Conservation (phyloP, 805 yeast species). For the Sugiyamaella smithiae region DNA sequence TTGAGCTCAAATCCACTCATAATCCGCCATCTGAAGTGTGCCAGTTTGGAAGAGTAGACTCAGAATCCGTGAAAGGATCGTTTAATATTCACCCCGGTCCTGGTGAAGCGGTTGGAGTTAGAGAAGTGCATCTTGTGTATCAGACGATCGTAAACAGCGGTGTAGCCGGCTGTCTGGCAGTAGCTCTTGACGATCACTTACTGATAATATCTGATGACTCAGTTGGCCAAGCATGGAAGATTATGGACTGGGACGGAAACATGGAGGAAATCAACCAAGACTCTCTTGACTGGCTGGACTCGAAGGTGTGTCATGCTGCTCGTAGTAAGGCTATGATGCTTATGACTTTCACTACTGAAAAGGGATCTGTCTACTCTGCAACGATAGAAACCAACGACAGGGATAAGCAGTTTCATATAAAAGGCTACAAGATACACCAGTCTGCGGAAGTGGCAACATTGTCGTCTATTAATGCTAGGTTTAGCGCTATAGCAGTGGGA, state of each 20-base stretch:
- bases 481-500: constrained; percentile 42
- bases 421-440: constrained; percentile 6
- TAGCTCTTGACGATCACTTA: constrained; percentile 27
- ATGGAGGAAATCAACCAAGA: constrained; percentile 16
- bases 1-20: constrained; percentile 21
- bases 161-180: not conserved
- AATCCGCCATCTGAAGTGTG: constrained; percentile 18
- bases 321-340: constrained; percentile 34
- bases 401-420: not conserved
- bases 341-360: constrained; percentile 28
- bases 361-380: constrained; percentile 29
- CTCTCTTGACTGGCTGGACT: constrained; percentile 28
- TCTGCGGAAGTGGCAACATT: constrained; percentile 19
- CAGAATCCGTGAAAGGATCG: constrained; percentile 11
- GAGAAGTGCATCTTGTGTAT: constrained; percentile 24
- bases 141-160: not conserved
- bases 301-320: constrained; percentile 21
- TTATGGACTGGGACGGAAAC: not conserved
- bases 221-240: constrained; percentile 1
- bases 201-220: constrained; percentile 19
- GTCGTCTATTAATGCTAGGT: constrained; percentile 41
- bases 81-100: constrained; percentile 36
- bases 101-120: constrained; percentile 39
- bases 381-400: constrained; percentile 5
- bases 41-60: constrained; percentile 13